Percentiles rank a stretch among this genome's conserved stretches.
These are phyloP conservation scores for Nitzschia inconspicua DNA, from an alignment of 108 stramenopile genomes.

Conservation along the genomic window DNA sequence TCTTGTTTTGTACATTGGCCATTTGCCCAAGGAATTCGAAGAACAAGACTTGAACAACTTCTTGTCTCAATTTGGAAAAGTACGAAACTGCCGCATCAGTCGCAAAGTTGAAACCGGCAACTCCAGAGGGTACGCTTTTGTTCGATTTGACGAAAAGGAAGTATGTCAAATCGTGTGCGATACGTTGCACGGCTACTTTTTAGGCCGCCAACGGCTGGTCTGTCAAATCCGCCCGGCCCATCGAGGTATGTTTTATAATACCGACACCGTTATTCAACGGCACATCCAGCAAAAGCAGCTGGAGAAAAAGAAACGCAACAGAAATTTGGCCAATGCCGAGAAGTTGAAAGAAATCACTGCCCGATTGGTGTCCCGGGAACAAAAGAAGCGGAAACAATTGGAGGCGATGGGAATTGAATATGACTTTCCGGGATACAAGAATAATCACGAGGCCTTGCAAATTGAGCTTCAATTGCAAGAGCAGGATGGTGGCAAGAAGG, in stretches of 20 bases:
- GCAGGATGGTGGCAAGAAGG: not conserved
- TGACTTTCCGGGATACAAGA: slow-evolving; percentile 84
- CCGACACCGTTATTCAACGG: slow-evolving; percentile 26
- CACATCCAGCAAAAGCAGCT: slow-evolving; percentile 35
- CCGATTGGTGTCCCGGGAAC: slow-evolving; percentile 59
- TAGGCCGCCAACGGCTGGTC: slow-evolving; percentile 87
- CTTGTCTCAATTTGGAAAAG: slow-evolving; percentile 93
- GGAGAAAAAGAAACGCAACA: slow-evolving; percentile 34
- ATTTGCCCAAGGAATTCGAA: slow-evolving; percentile 92
- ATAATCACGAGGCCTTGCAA: slow-evolving; percentile 17
- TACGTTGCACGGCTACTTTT: slow-evolving; percentile 93
- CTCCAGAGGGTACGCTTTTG: slow-evolving; percentile 92
- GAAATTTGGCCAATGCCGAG: slow-evolving; percentile 25
- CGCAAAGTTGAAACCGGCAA: slow-evolving; percentile 84
- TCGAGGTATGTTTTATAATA: slow-evolving; percentile 37
- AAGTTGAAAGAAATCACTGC: slow-evolving; percentile 69
- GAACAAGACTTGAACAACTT: slow-evolving; percentile 89
- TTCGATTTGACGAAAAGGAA: slow-evolving; percentile 81
- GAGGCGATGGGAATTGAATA: slow-evolving; percentile 80
- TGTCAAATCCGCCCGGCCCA: slow-evolving; percentile 84
- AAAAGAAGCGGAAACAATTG: slow-evolving; percentile 65
- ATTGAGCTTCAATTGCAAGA: slow-evolving; percentile 13
- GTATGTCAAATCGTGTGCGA: slow-evolving; percentile 92
- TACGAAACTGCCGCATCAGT: slow-evolving; percentile 73
- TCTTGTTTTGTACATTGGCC: slow-evolving; percentile 93